These are phyloP conservation scores for Ceratonia siliqua DNA, from an alignment of 306 rosid genomes.

Conservation along the genomic window DNA sequence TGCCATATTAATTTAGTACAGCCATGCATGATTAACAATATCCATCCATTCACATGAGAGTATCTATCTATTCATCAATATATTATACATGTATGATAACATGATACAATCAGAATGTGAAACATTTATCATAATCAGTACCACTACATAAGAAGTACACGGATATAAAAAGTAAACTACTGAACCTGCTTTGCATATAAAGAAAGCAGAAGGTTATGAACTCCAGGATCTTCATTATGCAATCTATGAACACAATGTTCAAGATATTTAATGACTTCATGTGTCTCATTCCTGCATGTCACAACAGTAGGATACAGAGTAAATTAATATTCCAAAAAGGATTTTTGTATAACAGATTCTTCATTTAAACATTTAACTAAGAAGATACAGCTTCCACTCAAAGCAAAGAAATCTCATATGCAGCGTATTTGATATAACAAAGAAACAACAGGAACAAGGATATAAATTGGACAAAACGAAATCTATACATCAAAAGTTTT, in stretches of 20 bases:
- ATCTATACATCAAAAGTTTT: no score
- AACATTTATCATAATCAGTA: constrained; percentile 1
- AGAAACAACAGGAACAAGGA: neutral
- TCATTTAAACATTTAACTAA: neutral
- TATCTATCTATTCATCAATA: constrained; percentile 10
- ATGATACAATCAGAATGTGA: constrained; percentile 17
- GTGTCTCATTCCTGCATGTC: constrained; percentile 90
- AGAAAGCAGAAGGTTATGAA: constrained; percentile 91
- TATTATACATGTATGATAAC: neutral
- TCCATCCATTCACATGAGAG: constrained; percentile 13
- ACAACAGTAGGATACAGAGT: constrained; percentile 25
- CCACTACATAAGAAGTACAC: constrained; percentile 27
- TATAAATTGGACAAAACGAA: no score
- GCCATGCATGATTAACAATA: constrained; percentile 10
- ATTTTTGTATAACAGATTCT: neutral
- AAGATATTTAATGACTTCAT: constrained; percentile 95
- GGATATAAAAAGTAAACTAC: constrained; percentile 33
- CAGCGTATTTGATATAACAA: no score
- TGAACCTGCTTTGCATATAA: constrained; percentile 93
- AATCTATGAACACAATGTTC: constrained; percentile 90
- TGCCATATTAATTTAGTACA: neutral
- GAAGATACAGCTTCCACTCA: neutral
- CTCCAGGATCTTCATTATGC: constrained; percentile 97
- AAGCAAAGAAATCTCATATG: no score
- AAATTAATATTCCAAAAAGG: constrained; percentile 8